Evolutionary conservation across 179 eudicot species (phyloP), one percentile per base, ranked within the genome.

Genomic region (Spinacia oleracea): DNA sequence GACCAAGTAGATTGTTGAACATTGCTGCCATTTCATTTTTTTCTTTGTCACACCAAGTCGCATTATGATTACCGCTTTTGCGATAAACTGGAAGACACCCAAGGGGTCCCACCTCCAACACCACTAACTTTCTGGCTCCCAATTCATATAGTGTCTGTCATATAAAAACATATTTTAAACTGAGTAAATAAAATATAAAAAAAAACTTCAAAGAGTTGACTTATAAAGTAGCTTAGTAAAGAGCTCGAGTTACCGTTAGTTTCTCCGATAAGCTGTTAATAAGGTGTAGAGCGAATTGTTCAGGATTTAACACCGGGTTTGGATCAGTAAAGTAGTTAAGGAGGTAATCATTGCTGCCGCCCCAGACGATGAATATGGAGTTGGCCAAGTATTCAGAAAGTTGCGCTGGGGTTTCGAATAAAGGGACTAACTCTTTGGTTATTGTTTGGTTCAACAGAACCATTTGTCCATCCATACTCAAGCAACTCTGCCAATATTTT

Each of bases 281-380:
- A 20, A 79, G 78, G 56, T 42, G 58, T 25, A 40, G 43, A 7
- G 82, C 67, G 14, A 73, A 79, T 4, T 73, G n/a, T 40, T 79
- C 27, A 18, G 81, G 81, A 23, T 40, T 72, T 48, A 63, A 63
- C 1, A 6, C 11, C 9, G 27, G n/a, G 77, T 42, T 64, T 23
- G 38, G 18, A 15, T n/a, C 25, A 5, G 9, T 35, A 10, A 66
- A 66, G 65, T 73, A 79, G 67, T 73, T 79, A 40, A 79, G 78
- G 55, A 79, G 82, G 66, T 73, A 79, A 42, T 79, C 82, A 3
- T 79, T 79, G 82, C 69, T 79, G 0, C 74, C 82, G 5, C 23
- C 34, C 82, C 82, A 79, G 6, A 73, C 16, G 12, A 79, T 38
- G 68, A 73, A 79, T 38, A 79, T 64, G 53, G 82, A 79, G 58